Base-by-base conservation (phyloP, 345 rosid genomes). In the Eucalyptus dawsonii region DNA sequence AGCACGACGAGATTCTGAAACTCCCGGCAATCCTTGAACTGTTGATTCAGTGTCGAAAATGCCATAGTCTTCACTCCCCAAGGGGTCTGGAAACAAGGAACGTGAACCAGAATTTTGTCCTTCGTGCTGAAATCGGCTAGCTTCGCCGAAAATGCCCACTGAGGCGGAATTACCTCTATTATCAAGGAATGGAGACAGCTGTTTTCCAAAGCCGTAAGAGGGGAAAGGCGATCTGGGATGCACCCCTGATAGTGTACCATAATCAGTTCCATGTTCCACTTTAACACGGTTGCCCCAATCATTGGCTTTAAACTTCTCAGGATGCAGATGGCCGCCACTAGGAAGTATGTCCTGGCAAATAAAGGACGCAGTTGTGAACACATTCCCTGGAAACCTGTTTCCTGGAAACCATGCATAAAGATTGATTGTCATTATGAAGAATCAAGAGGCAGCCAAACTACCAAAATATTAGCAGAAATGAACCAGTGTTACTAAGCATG, bases 1-100 rank as follows among this genome's bases (percentile, higher is more conserved):
- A 96, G 99, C 99, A 95, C 96, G 89, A 88, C 93, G 91, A 80
- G 97, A 91, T 62, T 92, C 91, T n/a, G 94, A 91, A 56, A 91
- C 89, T 91, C 93, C 95, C 11, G 94, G 90, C 69, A 92, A 88
- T 87, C 92, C 95, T 60, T 90, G 93, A 88, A 92, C 89, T 53
- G 92, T 88, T 89, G 95, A 89, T 88, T 93, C 87, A 7, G 92
- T 86, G 89, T 91, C 86, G 37, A 89, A 89, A 85, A 88, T 86
- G 56, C 24, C 67, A 69, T 90, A 91, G 81, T 93, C 92, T 91
- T 91, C 94, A 88, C 90, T 93, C 92, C 91, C 93, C 9, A 92
- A 92, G 88, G 88, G 45, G 72, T 91, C 92, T 83, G 86, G 94
- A 87, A 94, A 87, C 62, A 92, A 87, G 86, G 92, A 89, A 27